Evolutionary conservation across 2,329 filamentous ascomycete species (phyloP), one percentile per base, ranked within the genome.

Genomic region (Ophiocordyceps camponoti-leonardi): DNA sequence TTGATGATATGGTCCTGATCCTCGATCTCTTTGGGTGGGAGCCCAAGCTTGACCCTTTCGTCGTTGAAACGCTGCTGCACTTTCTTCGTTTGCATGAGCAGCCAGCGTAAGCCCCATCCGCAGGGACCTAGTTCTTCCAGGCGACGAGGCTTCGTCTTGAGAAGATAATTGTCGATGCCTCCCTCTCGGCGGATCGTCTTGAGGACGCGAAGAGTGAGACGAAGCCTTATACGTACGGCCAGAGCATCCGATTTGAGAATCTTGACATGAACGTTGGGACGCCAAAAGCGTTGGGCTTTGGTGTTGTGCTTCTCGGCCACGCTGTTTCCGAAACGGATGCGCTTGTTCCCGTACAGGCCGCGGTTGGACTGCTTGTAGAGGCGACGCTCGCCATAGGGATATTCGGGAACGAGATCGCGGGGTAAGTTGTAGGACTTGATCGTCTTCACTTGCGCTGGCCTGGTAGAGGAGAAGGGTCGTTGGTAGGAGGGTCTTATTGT

Each of bases 71-170:
- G 69, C 52, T 73, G 72, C 60, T 79, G 77, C 44, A 93, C 73
- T 19, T 66, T 65, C 1, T 57, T 56, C 5, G 79, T 87, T 67
- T 90, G 85, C 81, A 95, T 86, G 49, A 98, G 69, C 50, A 84
- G 75, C 84, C 87, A 95, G 51, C 92, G 72, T 56, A 98, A 67
- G 54, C 81, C 77, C 92, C 92, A 98, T 7, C 92, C 92, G 52
- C 82, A 82, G 45, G 90, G 79, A 6, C 92, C 92, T 47, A 98
- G 69, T 63, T 94, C 86, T 67, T 81, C 84, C 58, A 96, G 73
- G 51, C 92, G 75, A 39, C 71, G 73, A 16, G 81, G 69, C 65
- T 86, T 92, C 60, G 79, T 75, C 53, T 86, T 87, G 40, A 94
- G 70, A 42, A 98, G 69, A 66, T 98, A 98, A 57, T 87, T 79